Evolutionary conservation across 2,329 filamentous ascomycete genomes (phyloP).

Genomic region (Ophiocordyceps robertsii): DNA sequence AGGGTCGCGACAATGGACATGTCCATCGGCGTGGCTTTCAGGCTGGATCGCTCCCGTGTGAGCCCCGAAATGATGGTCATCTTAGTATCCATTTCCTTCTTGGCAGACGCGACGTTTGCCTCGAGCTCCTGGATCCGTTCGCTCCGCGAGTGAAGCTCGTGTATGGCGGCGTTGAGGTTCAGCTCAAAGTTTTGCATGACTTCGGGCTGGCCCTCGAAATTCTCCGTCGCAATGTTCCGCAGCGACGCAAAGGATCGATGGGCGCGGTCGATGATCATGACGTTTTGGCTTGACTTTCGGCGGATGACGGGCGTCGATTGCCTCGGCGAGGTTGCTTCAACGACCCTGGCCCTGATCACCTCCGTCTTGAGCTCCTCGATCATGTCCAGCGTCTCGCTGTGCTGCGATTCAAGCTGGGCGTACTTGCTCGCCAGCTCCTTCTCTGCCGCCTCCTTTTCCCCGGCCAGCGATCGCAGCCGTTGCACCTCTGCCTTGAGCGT

Average conservation of each 20-base stretch:
- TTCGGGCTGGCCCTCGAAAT: slow-evolving; percentile 71
- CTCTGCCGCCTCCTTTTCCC: slow-evolving; percentile 66
- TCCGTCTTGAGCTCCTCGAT: slow-evolving; percentile 88
- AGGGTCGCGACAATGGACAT: slow-evolving; percentile 81
- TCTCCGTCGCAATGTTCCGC: slow-evolving; percentile 75
- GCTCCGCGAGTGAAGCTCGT: slow-evolving; percentile 74
- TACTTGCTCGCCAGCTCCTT: slow-evolving; percentile 64
- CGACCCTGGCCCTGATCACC: slow-evolving; percentile 60
- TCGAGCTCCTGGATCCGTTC: slow-evolving; percentile 87
- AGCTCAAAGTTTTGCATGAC: slow-evolving; percentile 85
- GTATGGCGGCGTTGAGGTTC: slow-evolving; percentile 83
- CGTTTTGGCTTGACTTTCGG: slow-evolving; percentile 82
- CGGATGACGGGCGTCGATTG: slow-evolving; percentile 68
- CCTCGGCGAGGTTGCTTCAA: slow-evolving; percentile 46
- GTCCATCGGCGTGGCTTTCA: slow-evolving; percentile 74
- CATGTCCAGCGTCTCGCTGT: slow-evolving; percentile 69
- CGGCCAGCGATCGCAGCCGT: slow-evolving; percentile 53
- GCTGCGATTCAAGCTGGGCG: slow-evolving; percentile 67
- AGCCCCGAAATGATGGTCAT: slow-evolving; percentile 90
- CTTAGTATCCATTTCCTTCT: slow-evolving; percentile 96
- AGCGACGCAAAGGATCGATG: slow-evolving; percentile 84
- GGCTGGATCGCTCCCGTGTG: slow-evolving; percentile 81
- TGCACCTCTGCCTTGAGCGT: slow-evolving; percentile 53
- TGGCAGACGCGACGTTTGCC: slow-evolving; percentile 65
- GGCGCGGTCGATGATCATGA: slow-evolving; percentile 77